These are phyloP conservation scores for Rhizopus microsporus DNA, from an alignment of 371 early-diverging fungal genomes.

Conservation along the genomic window DNA sequence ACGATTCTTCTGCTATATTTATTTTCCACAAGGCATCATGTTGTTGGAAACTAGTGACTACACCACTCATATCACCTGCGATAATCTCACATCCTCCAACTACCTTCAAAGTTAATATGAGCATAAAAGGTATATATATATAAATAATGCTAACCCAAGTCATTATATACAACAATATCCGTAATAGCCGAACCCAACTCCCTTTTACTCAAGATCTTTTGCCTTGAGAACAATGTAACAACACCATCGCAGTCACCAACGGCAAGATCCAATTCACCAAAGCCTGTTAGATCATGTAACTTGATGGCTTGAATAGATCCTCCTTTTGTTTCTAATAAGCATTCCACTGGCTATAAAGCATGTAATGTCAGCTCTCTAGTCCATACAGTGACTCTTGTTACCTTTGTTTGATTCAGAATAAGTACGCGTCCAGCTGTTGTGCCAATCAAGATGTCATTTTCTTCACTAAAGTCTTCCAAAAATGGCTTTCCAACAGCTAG, in stretches of 20 bases:
- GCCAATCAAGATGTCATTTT: conserved; percentile 51
- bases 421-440: conserved; percentile 46
- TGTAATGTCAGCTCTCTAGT: neutral
- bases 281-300: conserved; percentile 49
- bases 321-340: conserved; percentile 52
- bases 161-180: conserved; percentile 38
- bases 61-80: conserved; percentile 47
- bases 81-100: conserved; percentile 50
- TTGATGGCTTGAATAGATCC: conserved; percentile 44
- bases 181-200: conserved; percentile 40
- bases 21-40: conserved; percentile 47
- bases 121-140: neutral
- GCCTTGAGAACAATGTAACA: conserved; percentile 46
- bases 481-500: conserved; percentile 50
- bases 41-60: conserved; percentile 45
- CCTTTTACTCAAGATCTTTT: conserved; percentile 47
- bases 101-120: conserved; percentile 5
- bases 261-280: conserved; percentile 42
- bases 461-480: conserved; percentile 47
- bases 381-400: conserved; percentile 6
- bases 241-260: conserved; percentile 55
- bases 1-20: conserved; percentile 43
- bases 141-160: conserved; percentile 25
- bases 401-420: conserved; percentile 48
- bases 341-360: conserved; percentile 32